Base-by-base conservation (phyloP, 768 basidiomycete genomes). In the Boletus speciosus region DNA sequence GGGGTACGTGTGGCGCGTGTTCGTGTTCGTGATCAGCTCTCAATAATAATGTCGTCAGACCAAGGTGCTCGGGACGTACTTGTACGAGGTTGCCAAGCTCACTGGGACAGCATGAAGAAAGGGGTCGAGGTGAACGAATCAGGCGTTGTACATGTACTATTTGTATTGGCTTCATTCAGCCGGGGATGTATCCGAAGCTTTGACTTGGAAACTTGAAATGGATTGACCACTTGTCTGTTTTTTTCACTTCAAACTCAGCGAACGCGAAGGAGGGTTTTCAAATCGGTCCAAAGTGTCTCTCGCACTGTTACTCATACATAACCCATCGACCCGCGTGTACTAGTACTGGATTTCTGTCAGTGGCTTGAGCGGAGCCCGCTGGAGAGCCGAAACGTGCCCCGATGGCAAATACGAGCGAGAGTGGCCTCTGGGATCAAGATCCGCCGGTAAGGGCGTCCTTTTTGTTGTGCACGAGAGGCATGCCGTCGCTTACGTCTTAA, bases 1-100 rank as follows among this genome's bases (percentile, higher is more conserved):
- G 89, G 87, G 65, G 91, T 88, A 51, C 15, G 71, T 69, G 84
- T 66, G 16, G 43, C 19, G 50, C 12, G 29, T 51, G n/a, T 3
- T 48, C 2, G 16, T 50, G 38, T n/a, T 9, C 25, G 16, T 25
- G 42, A 39, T 34, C 40, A 19, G 31, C 27, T 43, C 15, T 38
- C 57, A 49, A 62, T 37, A 15, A 21, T 21, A 0, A 21, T 52
- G 27, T 44, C 35, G 45, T 32, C 47, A 70, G 69, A 71, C 66
- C 40, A 72, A 67, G 50, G 71, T 70, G n/a, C 55, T 70, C 6
- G 69, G 71, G 40, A 65, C 61, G 14, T 70, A 70, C 49, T 51
- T 70, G 49, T 70, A 70, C 27, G 67, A 72, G 37, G 61, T 72
- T 40, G 69, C 66, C 7, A 23, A 52, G 36, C 65, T 66, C 21